Evolutionary conservation across 371 early-diverging fungal genomes (phyloP), one percentile per base, ranked within the genome.

Genomic region (Mortierella sp.): DNA sequence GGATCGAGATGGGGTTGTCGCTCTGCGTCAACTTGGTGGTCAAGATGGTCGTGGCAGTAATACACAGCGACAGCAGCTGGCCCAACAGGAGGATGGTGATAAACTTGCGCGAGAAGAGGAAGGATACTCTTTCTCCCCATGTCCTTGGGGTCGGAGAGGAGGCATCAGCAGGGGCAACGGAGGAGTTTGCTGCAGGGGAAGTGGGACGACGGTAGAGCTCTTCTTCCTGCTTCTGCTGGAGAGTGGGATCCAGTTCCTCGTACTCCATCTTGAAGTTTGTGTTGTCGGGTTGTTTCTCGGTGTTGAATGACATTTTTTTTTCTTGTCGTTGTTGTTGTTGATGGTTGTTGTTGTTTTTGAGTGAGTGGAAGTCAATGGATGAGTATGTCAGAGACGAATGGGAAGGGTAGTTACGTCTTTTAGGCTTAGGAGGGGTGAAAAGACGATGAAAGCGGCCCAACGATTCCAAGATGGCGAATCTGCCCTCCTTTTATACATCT

Each of bases 41-140:
- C 0, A 92, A 85, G 9, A 94, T 91, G 10, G 90, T 92, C 26
- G 94, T 94, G 19, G 91, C 90, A 3, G 95, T 94, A 73, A 95
- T 94, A 77, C 95, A 96, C 26, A 96, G 87, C 3, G 96, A 91
- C 26, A 95, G 84, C 1, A 94, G 71, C 85, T 94, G 94, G 26
- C 94, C 94, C 21, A 94, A 75, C 0, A 82, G 69, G 14, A 93
- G 76, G 61, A 91, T 89, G 16, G 59, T 44, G 70, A 89, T 14
- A 72, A 88, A 82, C n/a, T 75, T 44, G 53, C 70, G 76, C 5
- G 85, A 69, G 50, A 26, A 59, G 61, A 81, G 64, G 53, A 53
- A 55, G 1, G 53, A 24, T 3, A 69, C 0, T 19, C 80, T 48
- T n/a, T 77, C 51, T 44, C 11, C 67, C 73, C 72, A 76, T 10